Conservation (phyloP, 2,329 filamentous ascomycete species). For the Leptographium lundbergii region DNA sequence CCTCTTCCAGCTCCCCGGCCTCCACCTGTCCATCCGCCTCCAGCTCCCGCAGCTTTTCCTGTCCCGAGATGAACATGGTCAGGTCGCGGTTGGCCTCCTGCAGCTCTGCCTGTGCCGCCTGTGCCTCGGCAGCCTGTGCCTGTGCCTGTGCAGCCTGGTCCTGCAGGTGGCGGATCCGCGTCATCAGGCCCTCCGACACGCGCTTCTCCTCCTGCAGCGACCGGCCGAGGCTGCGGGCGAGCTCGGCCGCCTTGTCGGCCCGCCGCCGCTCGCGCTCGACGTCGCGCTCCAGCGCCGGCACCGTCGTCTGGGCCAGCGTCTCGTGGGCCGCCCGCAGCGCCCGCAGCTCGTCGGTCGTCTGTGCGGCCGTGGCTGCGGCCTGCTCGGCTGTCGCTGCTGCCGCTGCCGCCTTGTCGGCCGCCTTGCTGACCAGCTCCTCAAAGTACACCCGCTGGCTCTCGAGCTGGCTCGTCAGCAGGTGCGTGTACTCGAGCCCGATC, state of each 20-base stretch:
- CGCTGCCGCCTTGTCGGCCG: constrained; percentile 75
- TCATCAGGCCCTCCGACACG: constrained; percentile 68
- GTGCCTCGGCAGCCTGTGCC: constrained; percentile 43
- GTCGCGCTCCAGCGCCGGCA: constrained; percentile 61
- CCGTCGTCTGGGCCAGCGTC: constrained; percentile 37
- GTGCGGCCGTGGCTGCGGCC: constrained; percentile 37
- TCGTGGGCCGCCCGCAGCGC: constrained; percentile 41
- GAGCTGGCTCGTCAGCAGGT: constrained; percentile 82
- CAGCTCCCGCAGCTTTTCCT: constrained; percentile 66
- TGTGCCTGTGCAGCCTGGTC: constrained; percentile 45
- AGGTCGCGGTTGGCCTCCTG: constrained; percentile 80
- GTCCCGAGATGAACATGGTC: constrained; percentile 74
- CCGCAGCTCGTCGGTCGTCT: constrained; percentile 35
- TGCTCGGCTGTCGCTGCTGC: constrained; percentile 55
- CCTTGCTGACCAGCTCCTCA: constrained; percentile 80
- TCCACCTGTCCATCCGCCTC: constrained; percentile 44
- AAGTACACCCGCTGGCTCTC: constrained; percentile 91
- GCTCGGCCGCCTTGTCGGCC: constrained; percentile 57
- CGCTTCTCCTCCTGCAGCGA: constrained; percentile 78
- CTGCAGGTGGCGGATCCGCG: constrained; percentile 65
- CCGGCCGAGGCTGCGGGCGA: constrained; percentile 64
- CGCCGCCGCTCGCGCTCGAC: constrained; percentile 54
- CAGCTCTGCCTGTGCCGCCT: constrained; percentile 56
- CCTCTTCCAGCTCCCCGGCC: constrained; percentile 63
- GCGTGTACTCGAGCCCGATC: constrained; percentile 88